A percentile compares a stretch with the other conserved stretches of the same genome.
Conservation (phyloP, 2,329 filamentous ascomycete species). For the Dichotomopilus funicola region DNA sequence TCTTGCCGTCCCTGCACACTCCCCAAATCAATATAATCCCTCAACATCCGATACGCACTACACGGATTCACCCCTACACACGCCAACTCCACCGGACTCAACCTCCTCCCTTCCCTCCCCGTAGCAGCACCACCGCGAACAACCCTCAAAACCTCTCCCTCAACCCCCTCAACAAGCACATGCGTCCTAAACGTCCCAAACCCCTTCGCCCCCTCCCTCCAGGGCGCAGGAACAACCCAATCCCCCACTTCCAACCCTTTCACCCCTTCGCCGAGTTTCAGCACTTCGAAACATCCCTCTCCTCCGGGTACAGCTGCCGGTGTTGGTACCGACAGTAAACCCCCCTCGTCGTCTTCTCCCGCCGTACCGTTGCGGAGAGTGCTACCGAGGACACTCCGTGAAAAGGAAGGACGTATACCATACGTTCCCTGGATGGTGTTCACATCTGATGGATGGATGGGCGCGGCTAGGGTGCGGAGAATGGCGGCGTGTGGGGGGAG, state of each 20-base stretch:
- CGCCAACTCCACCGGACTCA: constrained; percentile 72
- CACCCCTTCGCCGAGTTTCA: constrained; percentile 56
- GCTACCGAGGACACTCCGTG: constrained; percentile 60
- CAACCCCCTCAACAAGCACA: constrained; percentile 53
- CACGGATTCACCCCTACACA: constrained; percentile 91
- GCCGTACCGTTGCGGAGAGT: no score
- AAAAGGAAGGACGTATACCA: constrained; percentile 75
- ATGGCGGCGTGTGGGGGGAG: constrained; percentile 61
- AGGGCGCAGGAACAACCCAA: constrained; percentile 78
- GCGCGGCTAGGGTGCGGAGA: constrained; percentile 79
- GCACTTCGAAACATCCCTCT: constrained; percentile 90
- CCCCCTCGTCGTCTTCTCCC: no score
- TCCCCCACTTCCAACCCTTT: constrained; percentile 64
- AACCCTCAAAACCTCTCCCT: constrained; percentile 59
- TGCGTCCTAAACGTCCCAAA: constrained; percentile 97
- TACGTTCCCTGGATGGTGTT: constrained; percentile 98
- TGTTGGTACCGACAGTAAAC: constrained; percentile 31
- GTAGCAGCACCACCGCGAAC: constrained; percentile 11
- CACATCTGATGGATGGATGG: constrained; percentile 95
- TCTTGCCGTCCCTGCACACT: constrained; percentile 25
- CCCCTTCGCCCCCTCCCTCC: constrained; percentile 45
- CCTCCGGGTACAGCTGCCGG: constrained; percentile 80
- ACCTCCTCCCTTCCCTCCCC: constrained; percentile 51
- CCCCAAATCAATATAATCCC: constrained; percentile 59
- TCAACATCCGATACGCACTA: constrained; percentile 89